Percentiles rank a stretch among this genome's conserved stretches.
phyloP scores from a whole-genome alignment of 2,329 filamentous ascomycete species.

The Fragosphaeria purpurea region DNA sequence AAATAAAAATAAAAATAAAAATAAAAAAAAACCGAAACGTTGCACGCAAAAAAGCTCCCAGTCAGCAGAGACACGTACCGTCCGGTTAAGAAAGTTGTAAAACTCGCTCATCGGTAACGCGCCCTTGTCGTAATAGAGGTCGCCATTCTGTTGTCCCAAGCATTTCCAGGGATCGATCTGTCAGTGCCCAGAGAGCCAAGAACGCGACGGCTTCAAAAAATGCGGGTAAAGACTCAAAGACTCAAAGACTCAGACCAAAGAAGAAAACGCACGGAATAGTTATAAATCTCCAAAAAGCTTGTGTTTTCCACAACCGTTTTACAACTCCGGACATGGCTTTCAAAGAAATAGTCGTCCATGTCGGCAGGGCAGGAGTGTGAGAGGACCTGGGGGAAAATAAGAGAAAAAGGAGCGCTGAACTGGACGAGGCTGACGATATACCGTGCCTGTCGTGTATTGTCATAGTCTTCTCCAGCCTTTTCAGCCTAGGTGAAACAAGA shows the following conservation, averaged over 20 bases:
- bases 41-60: too few relatives aligned
- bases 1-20: background rate
- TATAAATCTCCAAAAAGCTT: constrained; percentile 48
- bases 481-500: too few relatives aligned
- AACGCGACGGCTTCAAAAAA: too few relatives aligned
- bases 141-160: constrained; percentile 40
- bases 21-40: constrained; percentile 16
- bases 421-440: too few relatives aligned
- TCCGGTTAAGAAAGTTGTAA: constrained; percentile 42
- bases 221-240: too few relatives aligned
- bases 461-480: too few relatives aligned
- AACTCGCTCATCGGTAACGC: constrained; percentile 38
- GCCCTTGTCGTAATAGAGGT: constrained; percentile 43
- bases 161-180: too few relatives aligned
- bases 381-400: background rate
- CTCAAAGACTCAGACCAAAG: too few relatives aligned
- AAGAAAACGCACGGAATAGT: constrained; percentile 45
- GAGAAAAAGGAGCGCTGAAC: too few relatives aligned
- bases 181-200: too few relatives aligned
- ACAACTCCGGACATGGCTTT: constrained; percentile 36
- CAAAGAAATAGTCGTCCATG: constrained; percentile 53
- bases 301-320: constrained; percentile 40
- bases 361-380: constrained; percentile 3
- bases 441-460: too few relatives aligned
- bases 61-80: too few relatives aligned